phyloP scores from a whole-genome alignment of 805 yeast genomes.

The Saccharomycopsis vini region DNA sequence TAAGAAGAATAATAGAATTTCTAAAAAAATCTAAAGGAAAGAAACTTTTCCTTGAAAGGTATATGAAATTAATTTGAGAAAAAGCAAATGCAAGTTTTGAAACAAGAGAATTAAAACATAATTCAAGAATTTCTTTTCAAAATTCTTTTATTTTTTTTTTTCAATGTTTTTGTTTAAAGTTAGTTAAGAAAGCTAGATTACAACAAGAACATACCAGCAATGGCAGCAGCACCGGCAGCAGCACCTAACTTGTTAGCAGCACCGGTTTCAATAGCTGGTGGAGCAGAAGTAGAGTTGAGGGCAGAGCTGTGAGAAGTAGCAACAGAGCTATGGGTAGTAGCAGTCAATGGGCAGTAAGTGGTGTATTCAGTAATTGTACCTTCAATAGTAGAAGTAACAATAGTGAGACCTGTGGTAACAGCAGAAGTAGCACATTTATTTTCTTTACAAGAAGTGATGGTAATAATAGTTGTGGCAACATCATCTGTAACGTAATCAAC shows the following conservation, averaged over 20 bases:
- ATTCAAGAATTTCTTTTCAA: too few relatives aligned
- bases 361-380: slow-evolving; percentile 19
- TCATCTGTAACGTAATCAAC: slow-evolving; percentile 14
- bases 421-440: slow-evolving; percentile 12
- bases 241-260: slow-evolving; percentile 80
- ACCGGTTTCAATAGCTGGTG: slow-evolving; percentile 49
- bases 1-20: too few relatives aligned
- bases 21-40: too few relatives aligned
- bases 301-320: slow-evolving; percentile 3
- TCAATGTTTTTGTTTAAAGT: too few relatives aligned
- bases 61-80: too few relatives aligned
- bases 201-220: slow-evolving; percentile 20
- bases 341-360: slow-evolving; percentile 18
- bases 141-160: too few relatives aligned
- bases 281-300: neutral
- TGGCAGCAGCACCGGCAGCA: slow-evolving; percentile 21
- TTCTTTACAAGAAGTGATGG: slow-evolving; percentile 22
- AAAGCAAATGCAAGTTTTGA: too few relatives aligned
- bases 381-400: slow-evolving; percentile 7
- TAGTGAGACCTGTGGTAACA: slow-evolving; percentile 14
- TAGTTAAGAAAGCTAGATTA: too few relatives aligned
- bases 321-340: slow-evolving; percentile 14
- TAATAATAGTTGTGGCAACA: slow-evolving; percentile 24
- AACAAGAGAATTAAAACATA: too few relatives aligned
- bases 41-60: too few relatives aligned